These are phyloP conservation scores for Dendrocalamus sinicus DNA, from an alignment of 176 grass and related monocot genomes.

Conservation along the genomic window DNA sequence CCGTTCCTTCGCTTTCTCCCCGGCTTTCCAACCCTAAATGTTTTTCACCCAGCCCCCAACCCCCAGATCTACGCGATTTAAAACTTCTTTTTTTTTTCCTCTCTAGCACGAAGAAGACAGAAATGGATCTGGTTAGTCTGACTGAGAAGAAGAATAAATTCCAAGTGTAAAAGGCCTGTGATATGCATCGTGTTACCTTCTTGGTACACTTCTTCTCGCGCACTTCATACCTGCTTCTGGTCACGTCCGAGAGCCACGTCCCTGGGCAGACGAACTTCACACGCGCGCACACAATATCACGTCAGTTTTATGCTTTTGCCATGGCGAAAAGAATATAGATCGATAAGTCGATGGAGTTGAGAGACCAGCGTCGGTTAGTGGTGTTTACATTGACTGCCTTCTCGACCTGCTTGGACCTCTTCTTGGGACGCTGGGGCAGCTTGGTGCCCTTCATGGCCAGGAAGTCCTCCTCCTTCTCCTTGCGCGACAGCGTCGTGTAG, in stretches of 20 bases:
- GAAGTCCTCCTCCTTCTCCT: slow-evolving; percentile 89
- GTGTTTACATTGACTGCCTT: slow-evolving; percentile 54
- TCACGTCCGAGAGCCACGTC: slow-evolving; percentile 76
- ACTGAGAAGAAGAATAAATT: neutral
- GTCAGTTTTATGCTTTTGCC: neutral
- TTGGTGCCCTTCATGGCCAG: slow-evolving; percentile 77
- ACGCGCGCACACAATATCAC: too few species aligned
- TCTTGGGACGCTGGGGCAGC: slow-evolving; percentile 78
- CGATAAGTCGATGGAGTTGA: neutral
- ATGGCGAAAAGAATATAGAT: neutral
- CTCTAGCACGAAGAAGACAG: neutral
- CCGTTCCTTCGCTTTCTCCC: neutral
- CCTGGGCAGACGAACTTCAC: slow-evolving; percentile 67
- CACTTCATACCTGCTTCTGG: slow-evolving; percentile 73
- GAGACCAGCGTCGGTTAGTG: neutral
- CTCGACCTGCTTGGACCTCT: slow-evolving; percentile 68
- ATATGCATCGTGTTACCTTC: slow-evolving; percentile 54
- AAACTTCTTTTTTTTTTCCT: neutral
- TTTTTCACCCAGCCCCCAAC: neutral
- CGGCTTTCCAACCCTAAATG: neutral
- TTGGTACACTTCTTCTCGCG: slow-evolving; percentile 85
- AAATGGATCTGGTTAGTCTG: neutral
- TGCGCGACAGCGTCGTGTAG: slow-evolving; percentile 67
- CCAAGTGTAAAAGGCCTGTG: too few species aligned
- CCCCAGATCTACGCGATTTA: neutral